Evolutionary conservation across 1,284 basidiomycete genomes (phyloP), one percentile per base, ranked within the genome.

Genomic region (Puccinia novopanici): DNA sequence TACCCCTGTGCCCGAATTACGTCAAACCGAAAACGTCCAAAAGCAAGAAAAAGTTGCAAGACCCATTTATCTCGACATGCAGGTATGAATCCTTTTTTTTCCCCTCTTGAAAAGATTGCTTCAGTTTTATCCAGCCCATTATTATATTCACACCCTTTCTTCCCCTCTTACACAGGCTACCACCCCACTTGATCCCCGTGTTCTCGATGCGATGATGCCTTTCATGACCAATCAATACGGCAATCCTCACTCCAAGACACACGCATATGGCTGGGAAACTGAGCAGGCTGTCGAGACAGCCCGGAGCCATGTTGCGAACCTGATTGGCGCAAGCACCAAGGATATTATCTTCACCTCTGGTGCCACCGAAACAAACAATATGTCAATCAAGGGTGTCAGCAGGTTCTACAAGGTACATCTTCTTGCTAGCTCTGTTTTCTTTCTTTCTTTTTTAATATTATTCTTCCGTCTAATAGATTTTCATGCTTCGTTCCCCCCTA

Each of bases 221-320:
- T 98, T 90, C 86, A 88, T 95, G 84, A 97, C 96, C 19, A 94
- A 99, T 86, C 94, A 95, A 86, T 99, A 92, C 85, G 97, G 97
- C 9, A 99, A 99, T 87, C 97, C 97, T 12, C 97, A 99, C 85
- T 96, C 93, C 85, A 91, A 95, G 81, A 99, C 97, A 42, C 97
- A 99, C 86, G 94, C 96, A 0, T 99, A 98, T 86, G 97, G 97
- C 8, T 99, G 97, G 97, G 97, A 99, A 87, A 94, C 96, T 8
- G 97, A 99, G 85, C 89, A 92, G 84, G 95, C 92, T 0, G 93
- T 98, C 6, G 96, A 99, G 86, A 90, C 92, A 83, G 95, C 94
- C 9, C 90, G 96, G 79, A 91, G 92, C 91, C 89, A 98, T 85
- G 88, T 99, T 55, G 96, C 96, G 27, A 90, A 91, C 84, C 89